These are phyloP conservation scores for Lagerstroemia speciosa DNA, from an alignment of 345 rosid genomes.

Conservation along the genomic window DNA sequence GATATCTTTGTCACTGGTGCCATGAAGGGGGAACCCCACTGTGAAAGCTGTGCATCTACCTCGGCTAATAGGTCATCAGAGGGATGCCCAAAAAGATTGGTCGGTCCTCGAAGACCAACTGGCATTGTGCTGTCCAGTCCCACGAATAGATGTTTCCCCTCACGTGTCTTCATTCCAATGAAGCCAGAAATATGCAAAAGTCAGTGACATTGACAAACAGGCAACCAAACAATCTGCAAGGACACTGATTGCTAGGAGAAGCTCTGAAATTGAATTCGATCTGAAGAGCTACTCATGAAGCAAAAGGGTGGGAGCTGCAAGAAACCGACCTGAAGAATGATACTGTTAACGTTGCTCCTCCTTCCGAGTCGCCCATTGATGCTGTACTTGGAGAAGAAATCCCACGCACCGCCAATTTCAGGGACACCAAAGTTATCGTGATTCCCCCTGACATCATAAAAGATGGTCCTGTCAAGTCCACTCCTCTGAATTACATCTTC, in stretches of 20 bases:
- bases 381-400: constrained; percentile 79
- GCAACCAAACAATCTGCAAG: too few relatives aligned
- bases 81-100: constrained; percentile 93
- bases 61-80: constrained; percentile 58
- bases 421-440: constrained; percentile 94
- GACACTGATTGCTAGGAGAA: too few relatives aligned
- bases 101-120: constrained; percentile 86
- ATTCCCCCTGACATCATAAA: constrained; percentile 92
- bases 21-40: constrained; percentile 52
- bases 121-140: constrained; percentile 79
- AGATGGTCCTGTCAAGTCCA: constrained; percentile 56
- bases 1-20: constrained; percentile 66
- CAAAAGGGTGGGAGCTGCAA: constrained; percentile 4
- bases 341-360: constrained; percentile 40
- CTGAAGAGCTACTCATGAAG: not conserved
- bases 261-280: too few relatives aligned
- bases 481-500: constrained; percentile 55
- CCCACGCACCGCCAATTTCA: constrained; percentile 42
- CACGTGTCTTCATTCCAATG: constrained; percentile 34
- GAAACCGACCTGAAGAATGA: constrained; percentile 64
- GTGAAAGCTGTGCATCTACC: constrained; percentile 58
- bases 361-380: constrained; percentile 68
- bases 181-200: not conserved
- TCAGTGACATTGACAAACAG: not conserved
- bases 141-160: constrained; percentile 64